Percentiles rank a stretch among this genome's conserved stretches.
These are phyloP conservation scores for Lachnellula cervina DNA, from an alignment of 2,329 filamentous ascomycete species.

Conservation along the genomic window DNA sequence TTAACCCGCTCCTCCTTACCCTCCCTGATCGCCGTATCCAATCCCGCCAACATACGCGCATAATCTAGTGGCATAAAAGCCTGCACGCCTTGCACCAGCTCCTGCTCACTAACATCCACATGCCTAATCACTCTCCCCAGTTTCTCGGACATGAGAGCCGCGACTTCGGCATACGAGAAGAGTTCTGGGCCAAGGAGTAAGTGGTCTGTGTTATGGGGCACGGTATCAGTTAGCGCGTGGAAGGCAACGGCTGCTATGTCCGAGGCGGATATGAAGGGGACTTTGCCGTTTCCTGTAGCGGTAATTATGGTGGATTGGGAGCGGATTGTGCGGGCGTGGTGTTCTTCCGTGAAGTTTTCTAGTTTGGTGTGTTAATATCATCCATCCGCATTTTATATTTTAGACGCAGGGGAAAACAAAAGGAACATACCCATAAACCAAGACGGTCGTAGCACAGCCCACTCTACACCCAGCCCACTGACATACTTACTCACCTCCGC, in stretches of 20 bases:
- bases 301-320: conserved; percentile 39
- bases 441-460: conserved; percentile 40
- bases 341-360: conserved; percentile 41
- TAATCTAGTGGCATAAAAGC: conserved; percentile 13
- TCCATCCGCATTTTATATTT: not conserved
- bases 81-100: conserved; percentile 10
- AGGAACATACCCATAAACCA: conserved; percentile 43
- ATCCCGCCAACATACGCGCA: conserved; percentile 14
- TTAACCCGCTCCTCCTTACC: conserved; percentile 18
- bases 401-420: not conserved
- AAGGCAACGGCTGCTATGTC: conserved; percentile 45
- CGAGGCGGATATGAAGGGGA: conserved; percentile 43
- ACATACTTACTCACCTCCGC: conserved; percentile 38
- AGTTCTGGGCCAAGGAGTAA: conserved; percentile 32
- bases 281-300: conserved; percentile 38
- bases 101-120: conserved; percentile 13
- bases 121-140: conserved; percentile 17
- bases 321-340: conserved; percentile 32
- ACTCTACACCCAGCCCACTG: conserved; percentile 36
- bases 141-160: conserved; percentile 11
- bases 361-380: conserved; percentile 15
- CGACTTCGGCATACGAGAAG: conserved; percentile 32
- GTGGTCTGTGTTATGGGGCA: conserved; percentile 39
- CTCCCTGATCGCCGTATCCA: conserved; percentile 18
- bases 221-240: conserved; percentile 35